These are phyloP conservation scores for Pseudevernia furfuracea DNA, from an alignment of 495 filamentous ascomycete species.

Conservation along the genomic window DNA sequence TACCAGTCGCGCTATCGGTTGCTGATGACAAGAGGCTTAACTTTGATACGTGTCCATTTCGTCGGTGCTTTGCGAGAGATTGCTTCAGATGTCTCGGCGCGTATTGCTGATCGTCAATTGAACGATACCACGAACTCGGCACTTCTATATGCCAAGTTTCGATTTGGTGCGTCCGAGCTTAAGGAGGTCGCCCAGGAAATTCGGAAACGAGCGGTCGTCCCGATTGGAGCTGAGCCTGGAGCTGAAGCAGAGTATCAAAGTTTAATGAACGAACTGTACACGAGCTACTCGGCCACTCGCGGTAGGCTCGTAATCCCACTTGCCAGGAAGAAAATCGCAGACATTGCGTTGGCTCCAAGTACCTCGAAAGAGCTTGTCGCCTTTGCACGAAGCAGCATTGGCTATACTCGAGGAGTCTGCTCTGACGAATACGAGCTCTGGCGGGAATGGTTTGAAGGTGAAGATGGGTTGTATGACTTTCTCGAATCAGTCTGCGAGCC, in stretches of 20 bases:
- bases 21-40: conserved; percentile 63
- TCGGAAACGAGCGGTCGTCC: conserved; percentile 56
- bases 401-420: conserved; percentile 62
- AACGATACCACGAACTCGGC: conserved; percentile 73
- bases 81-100: conserved; percentile 59
- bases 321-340: conserved; percentile 53
- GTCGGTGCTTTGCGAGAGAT: conserved; percentile 64
- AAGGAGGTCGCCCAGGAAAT: conserved; percentile 61
- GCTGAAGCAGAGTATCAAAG: conserved; percentile 61
- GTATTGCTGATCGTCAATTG: conserved; percentile 60
- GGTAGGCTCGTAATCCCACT: conserved; percentile 54
- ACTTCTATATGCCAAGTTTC: conserved; percentile 70
- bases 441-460: conserved; percentile 66
- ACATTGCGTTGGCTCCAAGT: conserved; percentile 57
- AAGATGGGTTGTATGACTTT: conserved; percentile 62
- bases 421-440: conserved; percentile 69
- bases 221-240: conserved; percentile 52
- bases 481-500: conserved; percentile 67
- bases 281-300: conserved; percentile 53
- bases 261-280: conserved; percentile 59
- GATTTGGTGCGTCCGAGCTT: conserved; percentile 57
- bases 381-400: conserved; percentile 62
- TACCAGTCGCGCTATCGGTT: conserved; percentile 68
- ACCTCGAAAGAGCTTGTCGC: conserved; percentile 60
- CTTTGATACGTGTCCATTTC: conserved; percentile 80